Evolutionary conservation across 306 rosid genomes (phyloP).

Genomic region (Luffa acutangula): DNA sequence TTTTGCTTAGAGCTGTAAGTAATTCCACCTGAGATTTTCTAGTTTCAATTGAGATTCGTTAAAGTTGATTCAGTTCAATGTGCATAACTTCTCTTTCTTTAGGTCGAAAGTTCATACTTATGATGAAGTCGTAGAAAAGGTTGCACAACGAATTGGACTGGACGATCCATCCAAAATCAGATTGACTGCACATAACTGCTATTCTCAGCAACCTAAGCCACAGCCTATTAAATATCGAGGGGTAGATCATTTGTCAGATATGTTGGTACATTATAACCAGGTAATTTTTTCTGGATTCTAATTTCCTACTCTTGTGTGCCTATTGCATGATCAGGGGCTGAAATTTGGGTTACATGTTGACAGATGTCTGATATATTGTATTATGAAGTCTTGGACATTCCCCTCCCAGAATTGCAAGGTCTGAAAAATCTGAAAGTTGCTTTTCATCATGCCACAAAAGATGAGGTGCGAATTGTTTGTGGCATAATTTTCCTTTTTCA

Average conservation of each 20-base stretch:
- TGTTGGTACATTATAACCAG: slow-evolving; percentile 74
- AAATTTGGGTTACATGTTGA: slow-evolving; percentile 5
- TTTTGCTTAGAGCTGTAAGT: slow-evolving; percentile 78
- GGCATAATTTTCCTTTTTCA: neutral
- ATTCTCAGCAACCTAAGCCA: slow-evolving; percentile 85
- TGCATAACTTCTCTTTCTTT: slow-evolving; percentile 3
- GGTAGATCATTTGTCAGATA: slow-evolving; percentile 62
- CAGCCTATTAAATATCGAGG: slow-evolving; percentile 76
- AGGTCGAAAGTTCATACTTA: slow-evolving; percentile 59
- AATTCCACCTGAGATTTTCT: neutral
- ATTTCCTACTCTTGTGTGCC: neutral
- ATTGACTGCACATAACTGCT: slow-evolving; percentile 83
- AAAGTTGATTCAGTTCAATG: neutral
- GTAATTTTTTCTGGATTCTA: slow-evolving; percentile 21
- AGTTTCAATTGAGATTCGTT: neutral
- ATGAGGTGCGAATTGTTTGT: slow-evolving; percentile 43
- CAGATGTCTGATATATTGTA: slow-evolving; percentile 72
- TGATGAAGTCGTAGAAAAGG: slow-evolving; percentile 62
- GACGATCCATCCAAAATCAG: slow-evolving; percentile 73
- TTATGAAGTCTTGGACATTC: slow-evolving; percentile 72
- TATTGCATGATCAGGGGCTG: neutral
- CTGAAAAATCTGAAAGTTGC: slow-evolving; percentile 71
- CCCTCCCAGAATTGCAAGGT: slow-evolving; percentile 78
- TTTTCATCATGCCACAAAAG: slow-evolving; percentile 66
- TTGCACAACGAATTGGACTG: slow-evolving; percentile 50